Base-by-base conservation (phyloP, 2,329 filamentous ascomycete species). In the Phaeoacremonium minimum region DNA sequence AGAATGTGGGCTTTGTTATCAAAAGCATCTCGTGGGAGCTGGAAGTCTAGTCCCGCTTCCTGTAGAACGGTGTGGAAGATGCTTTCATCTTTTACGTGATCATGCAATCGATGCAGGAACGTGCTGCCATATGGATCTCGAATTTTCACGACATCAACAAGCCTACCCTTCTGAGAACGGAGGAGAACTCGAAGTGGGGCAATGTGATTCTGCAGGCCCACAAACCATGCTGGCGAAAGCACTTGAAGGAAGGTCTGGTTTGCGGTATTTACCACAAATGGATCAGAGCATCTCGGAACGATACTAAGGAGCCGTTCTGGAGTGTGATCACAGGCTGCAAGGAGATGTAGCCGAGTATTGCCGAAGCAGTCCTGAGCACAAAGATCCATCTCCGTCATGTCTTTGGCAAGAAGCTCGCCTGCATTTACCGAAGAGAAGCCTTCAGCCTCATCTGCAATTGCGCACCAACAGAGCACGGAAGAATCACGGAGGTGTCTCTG, bases 121-220 rank as follows among this genome's bases (percentile, higher is more conserved):
- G 62, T 75, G 28, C 75, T 70, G 1, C 74, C 74, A 42, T 74
- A 77, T 26, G 61, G 50, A 43, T 79, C 75, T 16, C 34, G 35
- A n/a, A 22, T 14, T 19, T 37, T 38, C 6, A 38, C 16, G 7
- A 18, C 30, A 12, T 18, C 3, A 15, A n/a, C 9, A 9, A n/a
- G 9, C 9, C 9, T n/a, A 26, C 9, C n/a, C 22, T n/a, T 9
- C n/a, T 72, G 47, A 15, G 65, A 52, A 22, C 48, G 38, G 11
- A 63, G 46, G 7, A 60, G 49, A 32, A 38, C 48, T 20, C 43
- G 45, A 18, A 60, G 40, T 2, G 50, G 50, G 4, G 48, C 38
- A 7, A 48, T 47, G 4, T 45, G 40, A 30, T 44, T 37, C 2
- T 47, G 30, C 6, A 57, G 12, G 17, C 51, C 42, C 0, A 33